These are phyloP conservation scores for Diaporthe longicolla DNA, from an alignment of 2,329 filamentous ascomycete species.

Conservation along the genomic window DNA sequence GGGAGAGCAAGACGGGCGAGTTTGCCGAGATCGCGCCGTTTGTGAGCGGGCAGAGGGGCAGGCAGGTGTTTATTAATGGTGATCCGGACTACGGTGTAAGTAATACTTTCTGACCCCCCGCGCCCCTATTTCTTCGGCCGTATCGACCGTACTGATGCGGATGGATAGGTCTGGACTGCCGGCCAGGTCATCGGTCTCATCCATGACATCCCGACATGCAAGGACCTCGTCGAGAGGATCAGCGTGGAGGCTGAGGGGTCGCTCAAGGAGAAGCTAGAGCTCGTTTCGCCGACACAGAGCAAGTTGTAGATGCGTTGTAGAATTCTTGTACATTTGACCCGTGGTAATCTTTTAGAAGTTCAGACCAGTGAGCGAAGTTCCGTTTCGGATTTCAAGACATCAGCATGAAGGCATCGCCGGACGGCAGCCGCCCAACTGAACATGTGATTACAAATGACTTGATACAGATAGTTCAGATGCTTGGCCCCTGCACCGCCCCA, in stretches of 20 bases:
- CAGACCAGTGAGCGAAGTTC: background rate
- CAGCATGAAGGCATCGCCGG: too few species aligned
- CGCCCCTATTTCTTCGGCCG: too few species aligned
- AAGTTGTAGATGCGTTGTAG: constrained; percentile 65
- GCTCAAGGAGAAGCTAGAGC: constrained; percentile 69
- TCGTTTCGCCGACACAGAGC: constrained; percentile 66
- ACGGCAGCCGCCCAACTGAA: too few species aligned
- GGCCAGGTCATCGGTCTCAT: constrained; percentile 95
- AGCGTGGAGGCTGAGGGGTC: constrained; percentile 81
- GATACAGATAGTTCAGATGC: too few species aligned
- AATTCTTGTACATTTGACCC: background rate
- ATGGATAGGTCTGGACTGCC: constrained; percentile 88
- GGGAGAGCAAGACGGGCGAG: constrained; percentile 84
- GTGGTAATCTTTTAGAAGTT: background rate
- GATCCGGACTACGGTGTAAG: constrained; percentile 91
- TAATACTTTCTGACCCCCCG: constrained; percentile 46
- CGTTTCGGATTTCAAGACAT: background rate
- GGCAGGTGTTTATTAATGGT: constrained; percentile 92
- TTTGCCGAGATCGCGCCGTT: constrained; percentile 90
- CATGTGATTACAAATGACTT: too few species aligned
- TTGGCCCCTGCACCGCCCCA: too few species aligned
- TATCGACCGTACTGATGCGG: background rate
- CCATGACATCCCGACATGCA: constrained; percentile 85
- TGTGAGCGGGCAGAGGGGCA: constrained; percentile 91
- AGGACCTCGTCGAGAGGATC: constrained; percentile 77